Conservation (phyloP, 2,329 filamentous ascomycete species). For the Gaeumannomyces sp. region DNA sequence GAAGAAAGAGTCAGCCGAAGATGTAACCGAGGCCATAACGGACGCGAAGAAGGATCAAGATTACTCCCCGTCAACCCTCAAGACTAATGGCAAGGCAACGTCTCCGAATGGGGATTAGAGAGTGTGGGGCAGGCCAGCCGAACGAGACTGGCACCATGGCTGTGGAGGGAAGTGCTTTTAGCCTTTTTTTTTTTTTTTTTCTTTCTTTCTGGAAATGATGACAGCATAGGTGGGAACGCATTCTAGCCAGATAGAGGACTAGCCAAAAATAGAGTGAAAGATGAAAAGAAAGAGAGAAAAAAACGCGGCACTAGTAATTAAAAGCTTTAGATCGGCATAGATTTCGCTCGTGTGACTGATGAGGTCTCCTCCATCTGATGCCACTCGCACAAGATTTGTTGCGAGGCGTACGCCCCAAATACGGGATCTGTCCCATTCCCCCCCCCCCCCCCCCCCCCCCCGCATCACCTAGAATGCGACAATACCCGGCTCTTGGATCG, state of each 20-base stretch:
- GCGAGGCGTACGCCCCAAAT: neutral
- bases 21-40: neutral
- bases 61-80: neutral
- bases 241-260: neutral
- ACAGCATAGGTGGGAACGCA: too few species aligned
- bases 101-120: neutral
- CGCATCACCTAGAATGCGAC: neutral
- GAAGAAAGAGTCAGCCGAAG: neutral
- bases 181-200: too few species aligned
- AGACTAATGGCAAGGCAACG: neutral
- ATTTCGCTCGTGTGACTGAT: neutral
- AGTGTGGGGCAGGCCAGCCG: too few species aligned
- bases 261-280: neutral
- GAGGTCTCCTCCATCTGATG: neutral
- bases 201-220: too few species aligned
- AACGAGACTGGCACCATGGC: neutral
- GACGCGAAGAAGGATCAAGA: neutral
- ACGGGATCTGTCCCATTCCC: neutral
- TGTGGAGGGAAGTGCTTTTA: too few species aligned
- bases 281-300: neutral
- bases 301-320: neutral
- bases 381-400: neutral
- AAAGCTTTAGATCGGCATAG: neutral
- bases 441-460: too few species aligned
- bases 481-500: neutral